Percentiles rank a stretch among this genome's conserved stretches.
phyloP scores from a whole-genome alignment of 202 grass and related monocot genomes.

The Dendrocalamus latiflorus region DNA sequence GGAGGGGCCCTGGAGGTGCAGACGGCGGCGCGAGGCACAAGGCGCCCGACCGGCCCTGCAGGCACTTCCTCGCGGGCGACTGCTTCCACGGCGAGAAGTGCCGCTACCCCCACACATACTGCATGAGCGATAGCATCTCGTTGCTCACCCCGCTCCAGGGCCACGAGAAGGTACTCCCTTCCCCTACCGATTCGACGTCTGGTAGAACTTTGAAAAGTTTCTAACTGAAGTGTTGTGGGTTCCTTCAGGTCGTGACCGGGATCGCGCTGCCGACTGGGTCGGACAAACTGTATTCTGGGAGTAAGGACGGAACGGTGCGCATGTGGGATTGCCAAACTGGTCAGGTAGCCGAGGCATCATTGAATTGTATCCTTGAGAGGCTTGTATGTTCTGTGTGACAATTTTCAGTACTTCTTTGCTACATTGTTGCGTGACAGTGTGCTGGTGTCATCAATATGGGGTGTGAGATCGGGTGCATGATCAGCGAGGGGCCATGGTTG shows the following conservation, averaged over 20 bases:
- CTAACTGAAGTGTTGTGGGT: neutral
- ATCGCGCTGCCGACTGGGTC: slow-evolving; percentile 73
- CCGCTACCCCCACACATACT: slow-evolving; percentile 63
- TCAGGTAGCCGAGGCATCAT: slow-evolving; percentile 53
- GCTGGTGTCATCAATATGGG: slow-evolving; percentile 51
- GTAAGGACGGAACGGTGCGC: slow-evolving; percentile 83
- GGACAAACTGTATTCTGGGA: slow-evolving; percentile 86
- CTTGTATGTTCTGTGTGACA: slow-evolving; percentile 31
- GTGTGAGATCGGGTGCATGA: slow-evolving; percentile 88
- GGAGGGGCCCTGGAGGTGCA: slow-evolving; percentile 48
- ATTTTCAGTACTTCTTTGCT: slow-evolving; percentile 30
- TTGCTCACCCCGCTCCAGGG: slow-evolving; percentile 73
- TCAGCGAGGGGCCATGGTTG: slow-evolving; percentile 85
- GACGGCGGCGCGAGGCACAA: slow-evolving; percentile 20
- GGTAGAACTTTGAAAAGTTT: neutral
- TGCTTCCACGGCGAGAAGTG: slow-evolving; percentile 77
- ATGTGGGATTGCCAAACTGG: slow-evolving; percentile 96
- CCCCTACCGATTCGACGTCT: neutral
- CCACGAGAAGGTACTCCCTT: slow-evolving; percentile 62
- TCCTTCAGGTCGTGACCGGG: slow-evolving; percentile 65
- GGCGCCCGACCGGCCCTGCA: slow-evolving; percentile 51
- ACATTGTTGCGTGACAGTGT: slow-evolving; percentile 53
- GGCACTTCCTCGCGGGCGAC: slow-evolving; percentile 56
- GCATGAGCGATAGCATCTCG: slow-evolving; percentile 58
- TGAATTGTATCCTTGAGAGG: slow-evolving; percentile 25